Evolutionary conservation across 2,329 filamentous ascomycete species (phyloP).

Genomic region (Tolypocladium nubicola): DNA sequence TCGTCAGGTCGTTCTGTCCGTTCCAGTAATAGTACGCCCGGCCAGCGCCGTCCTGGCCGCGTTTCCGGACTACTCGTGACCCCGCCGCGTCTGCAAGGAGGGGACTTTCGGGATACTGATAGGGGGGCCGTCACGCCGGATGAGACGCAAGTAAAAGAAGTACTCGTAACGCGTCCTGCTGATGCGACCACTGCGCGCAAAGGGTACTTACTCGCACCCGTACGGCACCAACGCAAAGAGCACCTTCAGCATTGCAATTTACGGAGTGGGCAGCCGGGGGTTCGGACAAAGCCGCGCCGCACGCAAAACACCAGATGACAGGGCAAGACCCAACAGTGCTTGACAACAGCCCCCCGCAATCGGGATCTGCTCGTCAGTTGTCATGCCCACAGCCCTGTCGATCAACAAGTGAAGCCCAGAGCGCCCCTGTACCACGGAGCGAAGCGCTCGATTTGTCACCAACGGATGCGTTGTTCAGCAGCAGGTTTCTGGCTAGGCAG

Average conservation of each 20-base stretch:
- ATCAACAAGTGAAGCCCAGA: not conserved
- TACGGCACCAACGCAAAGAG: not conserved
- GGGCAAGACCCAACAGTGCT: not conserved
- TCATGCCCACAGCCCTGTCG: not conserved
- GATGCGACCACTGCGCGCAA: not conserved
- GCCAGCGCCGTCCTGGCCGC: not conserved
- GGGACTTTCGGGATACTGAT: not conserved
- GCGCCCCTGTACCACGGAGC: not conserved
- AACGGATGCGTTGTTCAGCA: not conserved
- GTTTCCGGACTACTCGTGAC: not conserved
- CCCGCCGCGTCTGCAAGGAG: not conserved
- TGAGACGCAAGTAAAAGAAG: not conserved
- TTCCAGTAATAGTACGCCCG: not conserved
- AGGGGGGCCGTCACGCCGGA: not conserved
- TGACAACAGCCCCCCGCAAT: slow-evolving; percentile 1
- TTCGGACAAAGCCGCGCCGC: not conserved
- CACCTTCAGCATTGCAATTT: not conserved
- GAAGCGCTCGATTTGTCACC: not conserved
- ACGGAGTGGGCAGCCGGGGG: not conserved
- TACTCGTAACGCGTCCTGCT: not conserved
- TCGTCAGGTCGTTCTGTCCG: not conserved
- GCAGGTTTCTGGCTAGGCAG: not conserved
- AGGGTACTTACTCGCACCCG: not conserved
- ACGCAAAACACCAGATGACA: not conserved
- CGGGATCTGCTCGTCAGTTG: slow-evolving; percentile 1